Evolutionary conservation across 2,329 filamentous ascomycete species (phyloP).

Genomic region (Didymella glomerata): DNA sequence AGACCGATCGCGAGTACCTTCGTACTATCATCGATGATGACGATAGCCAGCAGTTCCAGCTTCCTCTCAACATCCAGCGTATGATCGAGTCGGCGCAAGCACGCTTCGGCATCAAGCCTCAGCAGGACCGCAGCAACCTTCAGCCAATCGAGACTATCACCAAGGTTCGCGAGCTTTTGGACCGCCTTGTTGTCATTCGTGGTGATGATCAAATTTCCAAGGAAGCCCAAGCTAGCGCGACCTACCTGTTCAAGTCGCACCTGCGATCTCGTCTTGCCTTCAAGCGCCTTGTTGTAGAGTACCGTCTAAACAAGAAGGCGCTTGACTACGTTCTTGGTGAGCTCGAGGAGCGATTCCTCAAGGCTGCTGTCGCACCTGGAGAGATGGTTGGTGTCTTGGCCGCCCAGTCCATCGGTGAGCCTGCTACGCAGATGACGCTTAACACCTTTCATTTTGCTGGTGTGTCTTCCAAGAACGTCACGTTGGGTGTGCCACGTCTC

Average conservation of each 20-base stretch:
- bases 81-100: conserved; percentile 91
- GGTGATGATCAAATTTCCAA: conserved; percentile 81
- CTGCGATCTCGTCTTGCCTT: conserved; percentile 89
- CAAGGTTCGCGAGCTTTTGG: conserved; percentile 76
- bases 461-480: conserved; percentile 99
- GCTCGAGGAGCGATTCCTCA: conserved; percentile 85
- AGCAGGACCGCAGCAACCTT: conserved; percentile 84
- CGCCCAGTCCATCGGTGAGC: conserved; percentile 97
- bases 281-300: conserved; percentile 87
- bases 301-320: conserved; percentile 87
- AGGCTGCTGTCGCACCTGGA: conserved; percentile 85
- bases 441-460: conserved; percentile 99
- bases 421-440: conserved; percentile 98
- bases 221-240: conserved; percentile 89
- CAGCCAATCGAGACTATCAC: conserved; percentile 88
- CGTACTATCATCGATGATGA: conserved; percentile 72
- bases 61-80: conserved; percentile 89
- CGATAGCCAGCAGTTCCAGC: conserved; percentile 84
- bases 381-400: conserved; percentile 99
- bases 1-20: conserved; percentile 76
- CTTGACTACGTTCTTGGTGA: conserved; percentile 93
- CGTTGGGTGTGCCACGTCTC: conserved; percentile 95
- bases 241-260: conserved; percentile 89
- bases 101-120: conserved; percentile 84
- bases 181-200: conserved; percentile 83